These are phyloP conservation scores for Lithohypha guttulata DNA, from an alignment of 2,329 filamentous ascomycete species.

Conservation along the genomic window DNA sequence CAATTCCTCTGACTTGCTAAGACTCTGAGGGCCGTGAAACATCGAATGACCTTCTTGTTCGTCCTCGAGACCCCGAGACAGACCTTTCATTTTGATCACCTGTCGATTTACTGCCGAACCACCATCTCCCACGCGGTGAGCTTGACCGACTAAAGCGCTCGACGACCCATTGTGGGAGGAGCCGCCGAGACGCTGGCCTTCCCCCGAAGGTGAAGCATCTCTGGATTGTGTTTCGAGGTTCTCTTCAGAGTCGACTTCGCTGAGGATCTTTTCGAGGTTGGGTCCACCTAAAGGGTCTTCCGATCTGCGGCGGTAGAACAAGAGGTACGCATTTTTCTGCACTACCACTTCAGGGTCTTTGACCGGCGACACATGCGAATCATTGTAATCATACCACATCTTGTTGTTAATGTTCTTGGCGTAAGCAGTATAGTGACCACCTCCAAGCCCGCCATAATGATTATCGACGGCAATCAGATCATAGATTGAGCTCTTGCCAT, in stretches of 20 bases:
- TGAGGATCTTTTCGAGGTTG: conserved; percentile 58
- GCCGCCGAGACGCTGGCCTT: conserved; percentile 77
- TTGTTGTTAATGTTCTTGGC: conserved; percentile 84
- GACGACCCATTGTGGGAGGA: conserved; percentile 84
- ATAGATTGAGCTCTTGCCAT: conserved; percentile 73
- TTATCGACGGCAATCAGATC: conserved; percentile 94
- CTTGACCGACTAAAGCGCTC: conserved; percentile 76
- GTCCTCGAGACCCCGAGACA: conserved; percentile 26
- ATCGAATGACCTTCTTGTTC: conserved; percentile 6
- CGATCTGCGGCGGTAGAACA: conserved; percentile 89
- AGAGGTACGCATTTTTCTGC: conserved; percentile 70
- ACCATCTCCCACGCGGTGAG: conserved; percentile 54
- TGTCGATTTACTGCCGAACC: conserved; percentile 39
- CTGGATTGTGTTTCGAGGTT: conserved; percentile 27
- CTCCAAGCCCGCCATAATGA: conserved; percentile 84
- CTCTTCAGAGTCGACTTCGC: conserved; percentile 39
- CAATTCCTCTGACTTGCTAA: conserved; percentile 6
- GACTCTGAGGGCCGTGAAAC: conserved; percentile 1
- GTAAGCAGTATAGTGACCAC: conserved; percentile 91
- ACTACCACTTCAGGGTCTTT: conserved; percentile 54
- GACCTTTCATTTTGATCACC: conserved; percentile 25
- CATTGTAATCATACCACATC: conserved; percentile 94
- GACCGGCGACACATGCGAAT: conserved; percentile 59
- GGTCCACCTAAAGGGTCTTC: conserved; percentile 66
- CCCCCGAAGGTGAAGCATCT: conserved; percentile 53